These are phyloP conservation scores for Saturnispora sanitii DNA, from an alignment of 805 yeast genomes.

Conservation along the genomic window DNA sequence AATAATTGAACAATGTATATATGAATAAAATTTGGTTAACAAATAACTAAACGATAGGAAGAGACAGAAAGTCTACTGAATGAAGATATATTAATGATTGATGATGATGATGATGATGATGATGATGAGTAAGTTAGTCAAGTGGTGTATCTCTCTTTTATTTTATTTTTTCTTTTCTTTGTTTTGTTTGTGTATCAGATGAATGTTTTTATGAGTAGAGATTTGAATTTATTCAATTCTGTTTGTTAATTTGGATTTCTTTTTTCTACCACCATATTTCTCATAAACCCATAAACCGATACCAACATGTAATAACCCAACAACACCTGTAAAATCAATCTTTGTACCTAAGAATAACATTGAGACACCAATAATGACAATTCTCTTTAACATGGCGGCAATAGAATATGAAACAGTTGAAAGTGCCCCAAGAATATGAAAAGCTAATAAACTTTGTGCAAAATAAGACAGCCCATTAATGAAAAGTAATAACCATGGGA, in stretches of 20 bases:
- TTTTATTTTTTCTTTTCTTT: neutral
- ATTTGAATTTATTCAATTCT: slow-evolving; percentile 1
- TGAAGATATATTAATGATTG: no score
- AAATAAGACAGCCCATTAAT: slow-evolving; percentile 72
- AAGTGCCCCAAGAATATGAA: slow-evolving; percentile 68
- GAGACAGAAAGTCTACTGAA: neutral
- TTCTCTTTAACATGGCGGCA: slow-evolving; percentile 80
- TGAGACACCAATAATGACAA: slow-evolving; percentile 73
- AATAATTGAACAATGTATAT: no score
- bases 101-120: no score
- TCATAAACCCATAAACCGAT: slow-evolving; percentile 55
- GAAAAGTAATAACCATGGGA: slow-evolving; percentile 41
- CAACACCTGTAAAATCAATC: slow-evolving; percentile 35
- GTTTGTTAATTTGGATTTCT: slow-evolving; percentile 13
- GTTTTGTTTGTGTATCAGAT: neutral
- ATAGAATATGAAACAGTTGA: slow-evolving; percentile 82
- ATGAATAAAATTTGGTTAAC: neutral
- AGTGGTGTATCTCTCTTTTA: neutral
- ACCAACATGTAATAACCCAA: slow-evolving; percentile 43
- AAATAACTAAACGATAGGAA: neutral
- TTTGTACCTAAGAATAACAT: slow-evolving; percentile 50
- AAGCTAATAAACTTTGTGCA: slow-evolving; percentile 69
- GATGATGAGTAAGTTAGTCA: neutral
- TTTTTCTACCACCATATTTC: slow-evolving; percentile 37
- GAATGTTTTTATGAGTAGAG: neutral